phyloP scores from a whole-genome alignment of 1,284 basidiomycete genomes.

The Singerocomus inundabilis region DNA sequence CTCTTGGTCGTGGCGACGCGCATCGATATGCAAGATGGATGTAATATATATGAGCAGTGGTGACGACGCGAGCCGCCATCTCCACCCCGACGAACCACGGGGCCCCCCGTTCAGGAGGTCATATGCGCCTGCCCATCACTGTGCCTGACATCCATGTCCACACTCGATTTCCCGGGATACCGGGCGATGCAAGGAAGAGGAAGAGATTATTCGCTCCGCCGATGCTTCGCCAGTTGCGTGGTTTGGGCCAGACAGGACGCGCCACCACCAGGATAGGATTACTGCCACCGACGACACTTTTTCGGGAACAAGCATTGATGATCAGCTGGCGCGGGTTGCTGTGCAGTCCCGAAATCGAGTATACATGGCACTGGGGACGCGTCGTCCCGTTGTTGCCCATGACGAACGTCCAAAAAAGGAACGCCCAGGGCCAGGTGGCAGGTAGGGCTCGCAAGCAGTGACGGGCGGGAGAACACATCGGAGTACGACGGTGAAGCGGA shows the following conservation, averaged over 20 bases:
- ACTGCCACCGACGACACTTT: slow-evolving; percentile 5
- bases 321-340: background rate
- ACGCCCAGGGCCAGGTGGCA: too few species aligned
- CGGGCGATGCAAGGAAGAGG: background rate
- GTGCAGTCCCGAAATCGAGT: background rate
- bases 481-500: slow-evolving; percentile 7
- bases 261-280: background rate
- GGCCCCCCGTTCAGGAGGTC: background rate
- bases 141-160: slow-evolving; percentile 16
- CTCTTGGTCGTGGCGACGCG: slow-evolving; percentile 7
- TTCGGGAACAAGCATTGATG: background rate
- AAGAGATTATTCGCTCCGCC: slow-evolving; percentile 4
- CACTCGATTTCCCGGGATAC: slow-evolving; percentile 8
- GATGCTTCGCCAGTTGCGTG: slow-evolving; percentile 1
- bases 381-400: too few species aligned
- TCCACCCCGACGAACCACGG: slow-evolving; percentile 2
- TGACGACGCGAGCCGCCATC: slow-evolving; percentile 14
- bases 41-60: background rate
- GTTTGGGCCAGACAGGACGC: slow-evolving; percentile 12
- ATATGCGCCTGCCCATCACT: slow-evolving; percentile 11
- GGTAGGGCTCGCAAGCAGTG: too few species aligned
- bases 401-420: too few species aligned
- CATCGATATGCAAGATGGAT: background rate
- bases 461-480: background rate
- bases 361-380: too few species aligned